These are phyloP conservation scores for Blumeria graminis DNA, from an alignment of 2,329 filamentous ascomycete species.

Conservation along the genomic window DNA sequence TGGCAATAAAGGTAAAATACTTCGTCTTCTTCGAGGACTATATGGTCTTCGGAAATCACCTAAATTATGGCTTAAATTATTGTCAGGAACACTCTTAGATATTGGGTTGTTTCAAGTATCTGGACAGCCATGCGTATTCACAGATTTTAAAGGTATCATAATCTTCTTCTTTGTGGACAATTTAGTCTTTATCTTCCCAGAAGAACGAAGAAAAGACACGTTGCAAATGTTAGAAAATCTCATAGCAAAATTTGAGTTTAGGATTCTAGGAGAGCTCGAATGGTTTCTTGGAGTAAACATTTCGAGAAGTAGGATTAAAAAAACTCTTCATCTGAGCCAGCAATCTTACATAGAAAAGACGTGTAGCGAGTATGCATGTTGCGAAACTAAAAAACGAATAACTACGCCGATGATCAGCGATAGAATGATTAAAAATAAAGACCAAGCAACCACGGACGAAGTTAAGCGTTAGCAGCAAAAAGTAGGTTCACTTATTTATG, in stretches of 20 bases:
- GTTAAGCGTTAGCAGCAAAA: neutral
- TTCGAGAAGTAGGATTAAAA: neutral
- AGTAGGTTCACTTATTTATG: neutral
- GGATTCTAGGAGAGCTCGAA: neutral
- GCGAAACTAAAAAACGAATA: neutral
- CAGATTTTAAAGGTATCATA: neutral
- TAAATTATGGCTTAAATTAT: neutral
- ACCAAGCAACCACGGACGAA: neutral
- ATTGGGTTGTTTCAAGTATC: neutral
- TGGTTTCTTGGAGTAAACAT: neutral
- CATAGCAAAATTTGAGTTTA: neutral
- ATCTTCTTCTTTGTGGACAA: neutral
- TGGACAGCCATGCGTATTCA: neutral
- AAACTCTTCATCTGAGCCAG: neutral
- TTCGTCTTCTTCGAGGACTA: neutral
- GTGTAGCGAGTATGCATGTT: neutral
- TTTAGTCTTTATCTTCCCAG: neutral
- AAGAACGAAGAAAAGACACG: neutral
- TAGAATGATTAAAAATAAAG: neutral
- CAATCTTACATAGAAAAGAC: neutral
- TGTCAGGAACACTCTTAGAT: neutral
- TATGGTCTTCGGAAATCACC: constrained; percentile 1
- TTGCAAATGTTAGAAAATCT: neutral
- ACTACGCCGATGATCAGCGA: neutral
- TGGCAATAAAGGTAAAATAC: neutral